A percentile compares a stretch with the other conserved stretches of the same genome.
Evolutionary conservation across 140 eudicot genomes (phyloP).

Genomic region (Senecio squalidus): DNA sequence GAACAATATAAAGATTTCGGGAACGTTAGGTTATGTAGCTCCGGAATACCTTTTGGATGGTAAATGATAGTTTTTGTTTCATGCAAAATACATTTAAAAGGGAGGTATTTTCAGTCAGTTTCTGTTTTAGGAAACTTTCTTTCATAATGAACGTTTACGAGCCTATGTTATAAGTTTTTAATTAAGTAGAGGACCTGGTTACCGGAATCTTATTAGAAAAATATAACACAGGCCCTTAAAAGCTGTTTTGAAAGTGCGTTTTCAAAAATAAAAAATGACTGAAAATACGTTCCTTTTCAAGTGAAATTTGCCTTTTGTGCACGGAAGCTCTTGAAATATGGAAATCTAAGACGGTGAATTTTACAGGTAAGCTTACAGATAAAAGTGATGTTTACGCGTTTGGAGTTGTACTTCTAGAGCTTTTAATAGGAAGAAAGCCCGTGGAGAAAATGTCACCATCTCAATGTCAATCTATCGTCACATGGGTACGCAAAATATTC

Average conservation of each 20-base stretch:
- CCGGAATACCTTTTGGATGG: constrained; percentile 96
- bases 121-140: not conserved
- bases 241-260: not conserved
- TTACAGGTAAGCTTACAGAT: constrained; percentile 82
- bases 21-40: constrained; percentile 84
- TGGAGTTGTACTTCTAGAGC: constrained; percentile 90
- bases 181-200: not conserved
- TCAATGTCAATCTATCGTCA: constrained; percentile 71
- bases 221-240: not conserved
- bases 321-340: not conserved
- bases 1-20: constrained; percentile 63
- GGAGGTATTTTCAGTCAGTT: not conserved
- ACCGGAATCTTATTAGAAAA: not conserved
- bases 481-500: constrained; percentile 58
- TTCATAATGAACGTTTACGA: not conserved
- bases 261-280: too few relatives aligned
- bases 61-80: constrained; percentile 19
- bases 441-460: constrained; percentile 65
- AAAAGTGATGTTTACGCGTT: constrained; percentile 96
- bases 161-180: not conserved
- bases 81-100: not conserved
- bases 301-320: not conserved
- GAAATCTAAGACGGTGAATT: not conserved
- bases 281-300: not conserved
- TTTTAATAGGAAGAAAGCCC: constrained; percentile 76